phyloP scores from a whole-genome alignment of 75 land plant genomes.

The Selaginella tamariscina region DNA sequence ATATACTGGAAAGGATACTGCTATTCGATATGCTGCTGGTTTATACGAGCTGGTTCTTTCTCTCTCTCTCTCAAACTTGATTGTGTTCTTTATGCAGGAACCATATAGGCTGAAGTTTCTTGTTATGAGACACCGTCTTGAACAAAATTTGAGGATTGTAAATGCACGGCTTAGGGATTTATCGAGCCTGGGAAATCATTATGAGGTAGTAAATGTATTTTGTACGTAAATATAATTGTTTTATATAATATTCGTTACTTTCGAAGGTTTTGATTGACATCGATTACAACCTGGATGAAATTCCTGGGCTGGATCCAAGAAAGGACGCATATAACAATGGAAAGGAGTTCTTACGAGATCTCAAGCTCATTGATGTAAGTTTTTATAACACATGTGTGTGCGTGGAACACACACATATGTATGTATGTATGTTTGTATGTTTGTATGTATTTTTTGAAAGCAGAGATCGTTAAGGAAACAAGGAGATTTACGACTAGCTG shows the following conservation, averaged over 20 bases:
- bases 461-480: slow-evolving; percentile 15
- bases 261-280: slow-evolving; percentile 19
- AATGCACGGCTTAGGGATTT: slow-evolving; percentile 21
- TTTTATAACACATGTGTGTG: background rate
- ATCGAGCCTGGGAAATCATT: slow-evolving; percentile 10
- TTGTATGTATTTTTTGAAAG: background rate
- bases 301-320: slow-evolving; percentile 22
- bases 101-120: slow-evolving; percentile 19
- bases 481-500: slow-evolving; percentile 22
- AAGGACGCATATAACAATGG: slow-evolving; percentile 21
- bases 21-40: slow-evolving; percentile 12
- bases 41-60: slow-evolving; percentile 15
- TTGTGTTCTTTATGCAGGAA: slow-evolving; percentile 23
- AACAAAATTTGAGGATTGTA: slow-evolving; percentile 21
- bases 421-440: no score
- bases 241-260: background rate
- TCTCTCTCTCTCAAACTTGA: no score
- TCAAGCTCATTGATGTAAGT: slow-evolving; percentile 20
- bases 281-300: slow-evolving; percentile 23
- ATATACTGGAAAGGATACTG: slow-evolving; percentile 17
- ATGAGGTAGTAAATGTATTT: slow-evolving; percentile 14
- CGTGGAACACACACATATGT: no score
- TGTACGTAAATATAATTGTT: background rate
- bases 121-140: slow-evolving; percentile 25
- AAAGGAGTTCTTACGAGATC: slow-evolving; percentile 17